Conservation (phyloP, 2,329 filamentous ascomycete species). For the Dactylellina haptotyla region DNA sequence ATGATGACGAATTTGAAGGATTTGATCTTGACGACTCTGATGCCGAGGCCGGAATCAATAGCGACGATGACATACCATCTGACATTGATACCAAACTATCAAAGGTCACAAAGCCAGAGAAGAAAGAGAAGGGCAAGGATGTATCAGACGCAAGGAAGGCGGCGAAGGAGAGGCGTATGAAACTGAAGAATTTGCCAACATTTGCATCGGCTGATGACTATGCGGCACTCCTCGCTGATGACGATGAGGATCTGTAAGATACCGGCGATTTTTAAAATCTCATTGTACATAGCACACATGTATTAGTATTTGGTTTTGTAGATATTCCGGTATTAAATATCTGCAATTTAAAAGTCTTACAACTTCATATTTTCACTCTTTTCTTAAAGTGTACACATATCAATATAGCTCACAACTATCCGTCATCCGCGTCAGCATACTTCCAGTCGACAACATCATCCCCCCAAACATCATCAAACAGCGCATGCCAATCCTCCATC, state of each 20-base stretch:
- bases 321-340: background rate
- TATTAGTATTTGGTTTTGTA: no score
- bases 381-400: no score
- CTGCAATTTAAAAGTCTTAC: no score
- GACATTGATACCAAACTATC: constrained; percentile 58
- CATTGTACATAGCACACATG: background rate
- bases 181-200: constrained; percentile 86
- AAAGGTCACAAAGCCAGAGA: constrained; percentile 44
- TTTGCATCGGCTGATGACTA: constrained; percentile 97
- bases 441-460: no score
- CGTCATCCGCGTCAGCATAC: no score
- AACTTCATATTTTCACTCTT: no score
- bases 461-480: no score
- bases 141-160: constrained; percentile 32
- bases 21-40: constrained; percentile 62
- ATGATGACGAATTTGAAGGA: constrained; percentile 63
- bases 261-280: background rate
- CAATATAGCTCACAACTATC: no score
- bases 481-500: no score
- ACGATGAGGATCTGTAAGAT: constrained; percentile 52
- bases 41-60: constrained; percentile 62
- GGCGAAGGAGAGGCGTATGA: constrained; percentile 75
- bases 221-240: constrained; percentile 65
- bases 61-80: constrained; percentile 50
- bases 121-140: constrained; percentile 59